A percentile compares a stretch with the other conserved stretches of the same genome.
Conservation (phyloP, 352 stramenopile species). For the Nothophytophthora sp. region DNA sequence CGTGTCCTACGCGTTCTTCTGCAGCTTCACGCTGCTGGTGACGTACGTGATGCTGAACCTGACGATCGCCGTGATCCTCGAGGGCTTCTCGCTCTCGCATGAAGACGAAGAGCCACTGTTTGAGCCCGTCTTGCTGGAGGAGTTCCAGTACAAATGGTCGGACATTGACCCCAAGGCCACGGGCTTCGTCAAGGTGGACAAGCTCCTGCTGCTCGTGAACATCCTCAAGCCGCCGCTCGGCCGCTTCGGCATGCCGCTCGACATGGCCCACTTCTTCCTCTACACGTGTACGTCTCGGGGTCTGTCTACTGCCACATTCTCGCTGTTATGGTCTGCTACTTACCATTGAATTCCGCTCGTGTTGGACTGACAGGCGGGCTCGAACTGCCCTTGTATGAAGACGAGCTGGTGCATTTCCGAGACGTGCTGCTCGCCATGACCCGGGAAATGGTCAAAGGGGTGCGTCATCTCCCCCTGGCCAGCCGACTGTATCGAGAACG, state of each 20-base stretch:
- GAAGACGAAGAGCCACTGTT: conserved; percentile 90
- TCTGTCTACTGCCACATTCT: neutral
- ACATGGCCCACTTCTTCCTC: conserved; percentile 49
- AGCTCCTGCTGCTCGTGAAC: conserved; percentile 78
- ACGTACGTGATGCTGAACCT: conserved; percentile 95
- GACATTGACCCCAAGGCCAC: conserved; percentile 89
- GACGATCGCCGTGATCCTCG: conserved; percentile 94
- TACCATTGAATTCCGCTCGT: conserved; percentile 2
- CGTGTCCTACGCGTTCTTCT: conserved; percentile 73
- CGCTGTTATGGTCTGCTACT: neutral
- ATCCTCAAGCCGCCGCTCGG: conserved; percentile 81
- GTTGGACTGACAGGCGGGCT: conserved; percentile 39
- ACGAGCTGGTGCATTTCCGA: conserved; percentile 83
- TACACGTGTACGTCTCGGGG: conserved; percentile 52
- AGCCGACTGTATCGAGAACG: neutral
- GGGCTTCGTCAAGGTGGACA: conserved; percentile 75
- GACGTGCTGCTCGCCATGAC: conserved; percentile 86
- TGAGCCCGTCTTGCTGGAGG: conserved; percentile 83
- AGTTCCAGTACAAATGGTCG: conserved; percentile 90
- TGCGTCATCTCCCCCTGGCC: conserved; percentile 17
- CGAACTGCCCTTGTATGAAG: conserved; percentile 82
- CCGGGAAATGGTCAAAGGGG: conserved; percentile 79
- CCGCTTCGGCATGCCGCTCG: conserved; percentile 37
- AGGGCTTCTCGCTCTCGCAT: conserved; percentile 87
- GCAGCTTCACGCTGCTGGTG: conserved; percentile 91